Evolutionary conservation across 2,329 filamentous ascomycete species (phyloP).

Genomic region (Raffaelea ambrosiae): DNA sequence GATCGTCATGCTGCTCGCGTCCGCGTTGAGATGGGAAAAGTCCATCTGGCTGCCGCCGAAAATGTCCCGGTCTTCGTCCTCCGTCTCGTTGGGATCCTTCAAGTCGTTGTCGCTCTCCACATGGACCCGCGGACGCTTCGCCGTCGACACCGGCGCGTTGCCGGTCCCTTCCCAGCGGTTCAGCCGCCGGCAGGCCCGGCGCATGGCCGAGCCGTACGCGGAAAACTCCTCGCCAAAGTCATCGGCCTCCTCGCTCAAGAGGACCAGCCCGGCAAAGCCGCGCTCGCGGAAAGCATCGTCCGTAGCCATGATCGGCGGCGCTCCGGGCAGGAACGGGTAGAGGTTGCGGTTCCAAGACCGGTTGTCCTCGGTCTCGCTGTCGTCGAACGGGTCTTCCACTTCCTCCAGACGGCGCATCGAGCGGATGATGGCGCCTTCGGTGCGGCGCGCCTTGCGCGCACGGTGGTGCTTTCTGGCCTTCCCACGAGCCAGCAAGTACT

Average conservation of each 20-base stretch:
- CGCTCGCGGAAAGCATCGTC: slow-evolving; percentile 40
- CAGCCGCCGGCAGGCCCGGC: slow-evolving; percentile 56
- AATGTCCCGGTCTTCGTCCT: slow-evolving; percentile 17
- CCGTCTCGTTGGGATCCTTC: slow-evolving; percentile 22
- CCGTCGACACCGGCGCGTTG: slow-evolving; percentile 33
- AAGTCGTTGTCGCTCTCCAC: slow-evolving; percentile 17
- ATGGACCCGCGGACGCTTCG: slow-evolving; percentile 29
- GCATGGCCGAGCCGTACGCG: slow-evolving; percentile 56
- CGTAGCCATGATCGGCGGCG: slow-evolving; percentile 13
- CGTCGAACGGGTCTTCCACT: slow-evolving; percentile 47
- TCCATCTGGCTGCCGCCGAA: slow-evolving; percentile 17
- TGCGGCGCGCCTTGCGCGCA: slow-evolving; percentile 51
- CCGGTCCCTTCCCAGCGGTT: slow-evolving; percentile 54
- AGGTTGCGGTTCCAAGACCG: slow-evolving; percentile 18
- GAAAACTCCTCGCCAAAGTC: slow-evolving; percentile 71
- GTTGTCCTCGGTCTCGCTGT: slow-evolving; percentile 53
- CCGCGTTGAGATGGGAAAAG: background rate
- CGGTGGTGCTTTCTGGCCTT: slow-evolving; percentile 58
- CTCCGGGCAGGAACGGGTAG: slow-evolving; percentile 10
- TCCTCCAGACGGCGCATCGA: slow-evolving; percentile 55
- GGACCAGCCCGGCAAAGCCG: slow-evolving; percentile 56
- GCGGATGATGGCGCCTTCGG: slow-evolving; percentile 59
- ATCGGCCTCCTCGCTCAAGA: slow-evolving; percentile 52
- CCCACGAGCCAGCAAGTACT: slow-evolving; percentile 71
- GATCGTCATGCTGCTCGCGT: background rate